A percentile compares a stretch with the other conserved stretches of the same genome.
These are phyloP conservation scores for Triadica sebifera DNA, from an alignment of 345 rosid species.

Conservation along the genomic window DNA sequence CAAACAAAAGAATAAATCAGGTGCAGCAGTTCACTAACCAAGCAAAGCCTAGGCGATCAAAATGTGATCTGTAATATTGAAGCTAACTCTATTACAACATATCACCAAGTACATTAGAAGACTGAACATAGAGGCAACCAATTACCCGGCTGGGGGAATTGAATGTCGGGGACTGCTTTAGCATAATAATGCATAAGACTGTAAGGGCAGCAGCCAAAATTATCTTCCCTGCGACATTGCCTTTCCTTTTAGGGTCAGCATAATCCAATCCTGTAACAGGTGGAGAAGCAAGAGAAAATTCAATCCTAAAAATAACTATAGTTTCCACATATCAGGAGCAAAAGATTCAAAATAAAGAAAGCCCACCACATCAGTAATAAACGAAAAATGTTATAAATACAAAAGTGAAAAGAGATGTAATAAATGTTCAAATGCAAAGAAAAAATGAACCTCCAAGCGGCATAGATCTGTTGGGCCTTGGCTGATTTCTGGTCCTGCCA, in stretches of 20 bases:
- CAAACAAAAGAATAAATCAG: too few species aligned
- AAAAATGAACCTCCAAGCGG: conserved; percentile 57
- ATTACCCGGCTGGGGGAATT: conserved; percentile 59
- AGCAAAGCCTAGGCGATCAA: too few species aligned
- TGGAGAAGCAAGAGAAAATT: background rate
- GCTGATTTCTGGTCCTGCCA: conserved; percentile 70
- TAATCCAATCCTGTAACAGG: conserved; percentile 74
- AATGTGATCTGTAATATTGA: too few species aligned
- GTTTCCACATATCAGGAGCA: background rate
- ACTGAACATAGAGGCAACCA: conserved; percentile 1
- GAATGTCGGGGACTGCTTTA: conserved; percentile 78
- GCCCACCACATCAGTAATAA: background rate
- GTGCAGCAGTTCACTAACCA: too few species aligned
- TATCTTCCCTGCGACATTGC: conserved; percentile 64
- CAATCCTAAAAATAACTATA: background rate
- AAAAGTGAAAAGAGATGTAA: background rate
- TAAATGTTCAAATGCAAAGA: background rate
- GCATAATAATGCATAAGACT: conserved; percentile 79
- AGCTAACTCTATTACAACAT: too few species aligned
- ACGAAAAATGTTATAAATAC: background rate
- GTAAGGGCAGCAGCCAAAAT: conserved; percentile 74
- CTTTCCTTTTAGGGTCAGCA: conserved; percentile 80
- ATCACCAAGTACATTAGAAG: background rate
- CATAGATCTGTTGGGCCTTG: conserved; percentile 66
- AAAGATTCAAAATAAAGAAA: background rate